A percentile compares a stretch with the other conserved stretches of the same genome.
These are phyloP conservation scores for Talaromyces sp. DNA, from an alignment of 2,329 filamentous ascomycete genomes.

Conservation along the genomic window DNA sequence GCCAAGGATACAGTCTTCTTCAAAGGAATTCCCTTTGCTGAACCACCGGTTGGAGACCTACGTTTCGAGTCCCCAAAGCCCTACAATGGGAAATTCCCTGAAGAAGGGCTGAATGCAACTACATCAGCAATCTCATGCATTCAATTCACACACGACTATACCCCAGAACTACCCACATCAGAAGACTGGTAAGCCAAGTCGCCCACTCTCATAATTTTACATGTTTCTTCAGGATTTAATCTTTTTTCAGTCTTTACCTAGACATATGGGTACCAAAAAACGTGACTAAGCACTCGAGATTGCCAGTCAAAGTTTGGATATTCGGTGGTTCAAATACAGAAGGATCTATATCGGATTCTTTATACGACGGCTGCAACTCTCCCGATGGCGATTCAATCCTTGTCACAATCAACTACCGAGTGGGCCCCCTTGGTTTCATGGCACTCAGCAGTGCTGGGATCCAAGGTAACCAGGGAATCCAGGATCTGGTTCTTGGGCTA, in stretches of 20 bases:
- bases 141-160: slow-evolving; percentile 19
- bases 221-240: neutral
- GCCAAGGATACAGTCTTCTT: slow-evolving; percentile 20
- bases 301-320: slow-evolving; percentile 64
- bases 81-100: slow-evolving; percentile 20
- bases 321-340: slow-evolving; percentile 62
- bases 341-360: slow-evolving; percentile 53
- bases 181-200: slow-evolving; percentile 24
- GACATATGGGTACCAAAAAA: slow-evolving; percentile 39
- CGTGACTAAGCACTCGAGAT: slow-evolving; percentile 41
- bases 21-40: slow-evolving; percentile 22
- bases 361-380: slow-evolving; percentile 42
- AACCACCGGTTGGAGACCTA: slow-evolving; percentile 22
- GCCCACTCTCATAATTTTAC: neutral
- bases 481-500: slow-evolving; percentile 23
- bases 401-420: slow-evolving; percentile 26
- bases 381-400: slow-evolving; percentile 15
- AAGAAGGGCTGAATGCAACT: slow-evolving; percentile 22
- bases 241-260: slow-evolving; percentile 20
- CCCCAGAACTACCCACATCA: slow-evolving; percentile 8
- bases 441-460: slow-evolving; percentile 17
- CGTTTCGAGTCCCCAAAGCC: slow-evolving; percentile 24
- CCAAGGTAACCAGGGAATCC: slow-evolving; percentile 23
- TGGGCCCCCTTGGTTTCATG: slow-evolving; percentile 27
- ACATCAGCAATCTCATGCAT: slow-evolving; percentile 20